Base-by-base conservation (phyloP, 2,329 filamentous ascomycete genomes). In the Alternaria ethzedia region DNA sequence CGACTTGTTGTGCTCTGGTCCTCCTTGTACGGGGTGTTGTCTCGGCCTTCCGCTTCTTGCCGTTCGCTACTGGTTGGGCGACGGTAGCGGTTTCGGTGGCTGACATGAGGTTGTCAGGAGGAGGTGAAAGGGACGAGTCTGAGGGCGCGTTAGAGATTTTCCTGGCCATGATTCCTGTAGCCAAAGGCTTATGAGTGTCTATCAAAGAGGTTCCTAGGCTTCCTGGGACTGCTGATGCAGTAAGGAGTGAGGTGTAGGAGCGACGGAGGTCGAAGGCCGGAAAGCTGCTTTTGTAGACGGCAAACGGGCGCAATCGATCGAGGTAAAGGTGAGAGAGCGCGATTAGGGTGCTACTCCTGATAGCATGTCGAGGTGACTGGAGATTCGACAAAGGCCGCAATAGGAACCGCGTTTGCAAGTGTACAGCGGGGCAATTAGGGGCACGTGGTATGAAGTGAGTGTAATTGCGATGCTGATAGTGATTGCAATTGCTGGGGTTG, bases 1-100 rank as follows among this genome's bases (percentile, higher is more conserved):
- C 43, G 6, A 46, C 60, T 10, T 65, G 52, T 20, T 43, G 58
- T n/a, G 47, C 44, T 21, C 61, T 41, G 2, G 61, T 54, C 21
- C 57, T 64, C 51, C 66, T 70, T 28, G 62, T 66, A 44, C 66
- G 63, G 54, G 63, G 57, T 1, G 59, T 67, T 10, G 69, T 61
- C 21, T 70, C 69, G 4, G 71, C 75, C 57, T 78, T 79, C 25
- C 77, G 70, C 61, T 79, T 79, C 67, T 55, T 75, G 28, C 59
- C 62, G 20, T 61, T 68, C 3, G 21, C 30, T 21, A 50, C 15
- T 11, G 54, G 26, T 44, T 70, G 67, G 9, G 54, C 51, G n/a
- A 52, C 43, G 21, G 61, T 52, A n/a, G 54, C 46, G 5, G 59
- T 30, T n/a, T 69, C 63, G 20, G 45, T 57, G 20, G 17, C 36